Conservation (phyloP, 164 flowering plant genomes). For the Saururus chinensis region DNA sequence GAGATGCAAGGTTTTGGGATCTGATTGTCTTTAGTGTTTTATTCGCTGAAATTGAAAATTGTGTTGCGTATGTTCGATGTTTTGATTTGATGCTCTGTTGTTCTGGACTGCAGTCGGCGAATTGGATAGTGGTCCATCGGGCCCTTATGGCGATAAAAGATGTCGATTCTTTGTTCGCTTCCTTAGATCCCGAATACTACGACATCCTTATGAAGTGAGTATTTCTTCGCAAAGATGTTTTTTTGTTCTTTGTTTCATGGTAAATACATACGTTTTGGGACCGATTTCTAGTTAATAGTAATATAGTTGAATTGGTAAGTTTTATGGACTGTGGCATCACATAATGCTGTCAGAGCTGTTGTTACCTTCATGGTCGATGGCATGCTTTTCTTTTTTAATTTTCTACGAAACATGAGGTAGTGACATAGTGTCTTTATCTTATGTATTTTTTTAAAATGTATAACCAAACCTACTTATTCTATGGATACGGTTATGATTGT, state of each 20-base stretch:
- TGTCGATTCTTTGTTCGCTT: constrained; percentile 68
- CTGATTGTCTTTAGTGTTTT: background rate
- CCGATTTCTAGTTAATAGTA: too few species aligned
- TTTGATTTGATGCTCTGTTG: constrained; percentile 1
- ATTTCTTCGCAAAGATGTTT: background rate
- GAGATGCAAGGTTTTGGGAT: constrained; percentile 65
- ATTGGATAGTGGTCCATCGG: constrained; percentile 93
- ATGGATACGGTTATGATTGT: too few species aligned
- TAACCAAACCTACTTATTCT: too few species aligned
- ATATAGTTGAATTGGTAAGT: too few species aligned
- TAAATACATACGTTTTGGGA: too few species aligned
- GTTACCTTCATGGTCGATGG: too few species aligned
- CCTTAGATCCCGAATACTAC: constrained; percentile 87
- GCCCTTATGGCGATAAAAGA: constrained; percentile 93
- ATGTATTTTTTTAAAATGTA: too few species aligned
- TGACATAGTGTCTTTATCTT: too few species aligned
- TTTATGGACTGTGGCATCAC: too few species aligned
- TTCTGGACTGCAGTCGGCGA: constrained; percentile 58
- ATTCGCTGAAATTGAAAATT: background rate
- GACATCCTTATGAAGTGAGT: constrained; percentile 95
- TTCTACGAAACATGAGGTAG: too few species aligned
- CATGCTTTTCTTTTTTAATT: too few species aligned
- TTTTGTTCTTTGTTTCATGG: background rate
- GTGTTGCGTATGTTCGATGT: background rate
- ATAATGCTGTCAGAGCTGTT: too few species aligned